These are phyloP conservation scores for Cladosporium sp. DNA, from an alignment of 2,329 filamentous ascomycete species.

Conservation along the genomic window DNA sequence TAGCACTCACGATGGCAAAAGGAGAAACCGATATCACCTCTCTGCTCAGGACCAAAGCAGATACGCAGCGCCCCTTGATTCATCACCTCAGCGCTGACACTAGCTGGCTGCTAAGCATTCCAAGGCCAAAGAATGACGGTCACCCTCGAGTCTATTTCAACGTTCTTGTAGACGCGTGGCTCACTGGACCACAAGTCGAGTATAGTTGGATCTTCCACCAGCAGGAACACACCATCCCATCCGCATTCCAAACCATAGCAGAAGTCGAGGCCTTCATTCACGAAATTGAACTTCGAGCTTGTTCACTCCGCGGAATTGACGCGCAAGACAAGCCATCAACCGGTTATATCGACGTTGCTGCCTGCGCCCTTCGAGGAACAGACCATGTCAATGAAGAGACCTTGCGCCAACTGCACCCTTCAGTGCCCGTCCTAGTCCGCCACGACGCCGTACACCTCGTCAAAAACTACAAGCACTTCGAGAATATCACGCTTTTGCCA, in stretches of 20 bases:
- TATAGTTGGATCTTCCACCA: slow-evolving; percentile 65
- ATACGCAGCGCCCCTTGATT: slow-evolving; percentile 54
- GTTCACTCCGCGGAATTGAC: slow-evolving; percentile 26
- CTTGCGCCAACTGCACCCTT: slow-evolving; percentile 53
- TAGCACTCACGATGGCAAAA: not conserved
- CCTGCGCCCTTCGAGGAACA: slow-evolving; percentile 66
- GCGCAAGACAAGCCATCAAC: slow-evolving; percentile 1
- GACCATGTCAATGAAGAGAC: slow-evolving; percentile 67
- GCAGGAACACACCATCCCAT: slow-evolving; percentile 61
- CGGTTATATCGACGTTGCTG: slow-evolving; percentile 57
- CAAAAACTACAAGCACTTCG: slow-evolving; percentile 60
- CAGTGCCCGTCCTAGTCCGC: slow-evolving; percentile 61
- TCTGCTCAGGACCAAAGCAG: slow-evolving; percentile 39
- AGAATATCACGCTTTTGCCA: slow-evolving; percentile 53
- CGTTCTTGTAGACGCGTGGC: slow-evolving; percentile 66
- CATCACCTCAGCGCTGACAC: slow-evolving; percentile 68
- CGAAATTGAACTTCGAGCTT: slow-evolving; percentile 50
- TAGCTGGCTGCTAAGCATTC: slow-evolving; percentile 66
- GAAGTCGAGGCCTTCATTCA: slow-evolving; percentile 56
- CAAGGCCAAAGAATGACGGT: slow-evolving; percentile 57
- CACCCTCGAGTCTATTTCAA: slow-evolving; percentile 58
- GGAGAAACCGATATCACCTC: not conserved
- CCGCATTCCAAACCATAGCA: slow-evolving; percentile 55
- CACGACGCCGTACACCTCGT: slow-evolving; percentile 59
- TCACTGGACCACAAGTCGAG: slow-evolving; percentile 62